phyloP scores from a whole-genome alignment of 352 stramenopile species.

The Peronospora destructor region DNA sequence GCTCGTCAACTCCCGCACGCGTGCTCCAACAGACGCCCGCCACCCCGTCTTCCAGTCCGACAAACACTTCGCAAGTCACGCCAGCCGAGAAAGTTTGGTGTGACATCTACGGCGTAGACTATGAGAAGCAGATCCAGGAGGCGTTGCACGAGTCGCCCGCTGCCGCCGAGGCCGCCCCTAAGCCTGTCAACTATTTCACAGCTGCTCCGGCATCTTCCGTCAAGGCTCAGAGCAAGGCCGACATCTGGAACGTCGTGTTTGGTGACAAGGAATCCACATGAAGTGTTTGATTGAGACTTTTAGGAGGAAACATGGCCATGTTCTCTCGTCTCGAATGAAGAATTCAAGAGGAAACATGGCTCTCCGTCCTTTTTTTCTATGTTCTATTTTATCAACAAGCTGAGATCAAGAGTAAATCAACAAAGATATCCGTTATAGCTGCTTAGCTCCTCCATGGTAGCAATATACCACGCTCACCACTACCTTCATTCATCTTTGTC shows the following conservation, averaged over 20 bases:
- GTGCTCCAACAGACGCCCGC: conserved; percentile 33
- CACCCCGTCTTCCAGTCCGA: conserved; percentile 7
- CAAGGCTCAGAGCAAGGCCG: conserved; percentile 27
- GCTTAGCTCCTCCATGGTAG: neutral
- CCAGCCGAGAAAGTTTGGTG: conserved; percentile 61
- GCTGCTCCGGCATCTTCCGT: neutral
- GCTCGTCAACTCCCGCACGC: conserved; percentile 24
- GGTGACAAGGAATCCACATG: conserved; percentile 25
- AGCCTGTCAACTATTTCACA: conserved; percentile 29
- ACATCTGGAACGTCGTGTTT: conserved; percentile 55
- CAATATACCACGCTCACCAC: conserved; percentile 24
- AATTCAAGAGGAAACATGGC: no score
- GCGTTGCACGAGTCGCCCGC: conserved; percentile 46
- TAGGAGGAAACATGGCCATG: neutral
- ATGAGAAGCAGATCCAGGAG: conserved; percentile 57
- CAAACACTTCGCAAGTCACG: conserved; percentile 26
- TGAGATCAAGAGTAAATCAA: neutral
- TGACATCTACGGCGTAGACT: conserved; percentile 73
- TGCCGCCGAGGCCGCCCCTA: conserved; percentile 6
- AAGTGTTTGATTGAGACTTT: neutral
- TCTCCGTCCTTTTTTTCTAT: conserved; percentile 5
- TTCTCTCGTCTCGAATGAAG: no score
- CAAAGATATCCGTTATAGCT: no score
- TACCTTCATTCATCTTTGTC: conserved; percentile 15
- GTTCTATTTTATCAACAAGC: conserved; percentile 7